These are phyloP conservation scores for Pichia sp. DNA, from an alignment of 1,139 yeast species.

Conservation along the genomic window DNA sequence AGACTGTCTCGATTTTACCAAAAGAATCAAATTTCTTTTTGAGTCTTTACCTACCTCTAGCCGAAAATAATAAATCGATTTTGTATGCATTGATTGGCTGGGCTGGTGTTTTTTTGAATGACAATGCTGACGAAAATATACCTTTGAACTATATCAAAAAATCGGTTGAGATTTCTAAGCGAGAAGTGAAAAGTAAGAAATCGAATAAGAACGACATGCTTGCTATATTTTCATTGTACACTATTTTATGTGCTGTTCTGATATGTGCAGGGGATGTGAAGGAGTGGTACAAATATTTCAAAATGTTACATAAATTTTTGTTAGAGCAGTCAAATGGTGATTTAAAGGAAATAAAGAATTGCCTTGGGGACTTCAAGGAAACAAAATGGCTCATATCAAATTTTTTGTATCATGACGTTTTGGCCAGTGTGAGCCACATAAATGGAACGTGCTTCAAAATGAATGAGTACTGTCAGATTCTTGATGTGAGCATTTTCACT, in stretches of 20 bases:
- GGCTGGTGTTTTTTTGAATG: constrained; percentile 34
- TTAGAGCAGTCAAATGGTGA: constrained; percentile 38
- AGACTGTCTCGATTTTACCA: constrained; percentile 31
- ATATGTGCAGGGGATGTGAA: constrained; percentile 43
- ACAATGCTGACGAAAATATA: constrained; percentile 13
- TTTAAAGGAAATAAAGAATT: constrained; percentile 25
- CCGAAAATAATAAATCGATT: constrained; percentile 37
- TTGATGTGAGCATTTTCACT: constrained; percentile 13
- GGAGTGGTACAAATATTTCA: constrained; percentile 39
- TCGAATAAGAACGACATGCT: constrained; percentile 17
- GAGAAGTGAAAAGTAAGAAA: constrained; percentile 15
- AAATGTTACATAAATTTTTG: constrained; percentile 40
- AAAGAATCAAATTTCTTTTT: constrained; percentile 42
- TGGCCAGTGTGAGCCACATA: constrained; percentile 35
- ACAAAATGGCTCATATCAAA: constrained; percentile 41
- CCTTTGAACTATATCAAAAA: constrained; percentile 17
- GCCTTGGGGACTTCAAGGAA: constrained; percentile 37
- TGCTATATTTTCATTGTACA: constrained; percentile 21
- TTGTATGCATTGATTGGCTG: constrained; percentile 44
- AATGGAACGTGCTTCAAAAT: constrained; percentile 38
- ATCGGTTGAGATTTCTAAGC: constrained; percentile 15
- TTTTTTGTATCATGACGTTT: constrained; percentile 42
- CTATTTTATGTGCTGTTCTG: constrained; percentile 27
- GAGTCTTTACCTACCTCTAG: constrained; percentile 41
- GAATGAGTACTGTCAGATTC: constrained; percentile 33